A percentile compares a stretch with the other conserved stretches of the same genome.
Evolutionary conservation across 352 stramenopile species (phyloP).

Genomic region (Pythium aquatile): DNA sequence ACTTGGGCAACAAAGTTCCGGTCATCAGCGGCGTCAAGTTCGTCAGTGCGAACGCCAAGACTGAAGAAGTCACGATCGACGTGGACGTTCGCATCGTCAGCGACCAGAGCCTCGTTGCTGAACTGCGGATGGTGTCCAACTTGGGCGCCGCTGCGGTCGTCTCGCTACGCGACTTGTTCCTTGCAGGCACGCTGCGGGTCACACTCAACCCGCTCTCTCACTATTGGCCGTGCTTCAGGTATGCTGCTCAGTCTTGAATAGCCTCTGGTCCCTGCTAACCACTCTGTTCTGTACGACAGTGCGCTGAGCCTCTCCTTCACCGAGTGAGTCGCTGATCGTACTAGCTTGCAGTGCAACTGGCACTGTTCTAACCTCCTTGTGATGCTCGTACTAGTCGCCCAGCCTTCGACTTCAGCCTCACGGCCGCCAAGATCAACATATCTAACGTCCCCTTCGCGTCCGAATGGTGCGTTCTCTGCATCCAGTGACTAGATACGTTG

Average conservation of each 20-base stretch:
- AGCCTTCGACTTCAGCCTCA: constrained; percentile 76
- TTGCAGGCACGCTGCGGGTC: constrained; percentile 67
- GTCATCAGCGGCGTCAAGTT: constrained; percentile 76
- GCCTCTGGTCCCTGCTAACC: neutral
- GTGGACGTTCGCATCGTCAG: constrained; percentile 61
- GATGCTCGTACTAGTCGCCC: constrained; percentile 40
- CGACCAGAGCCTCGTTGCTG: constrained; percentile 55
- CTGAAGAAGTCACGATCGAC: constrained; percentile 69
- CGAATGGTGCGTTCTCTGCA: constrained; percentile 46
- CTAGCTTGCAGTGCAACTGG: neutral
- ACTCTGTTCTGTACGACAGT: constrained; percentile 9
- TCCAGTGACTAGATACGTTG: neutral
- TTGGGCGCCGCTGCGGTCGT: constrained; percentile 57
- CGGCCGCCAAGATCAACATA: constrained; percentile 82
- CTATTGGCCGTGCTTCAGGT: constrained; percentile 76
- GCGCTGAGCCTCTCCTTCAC: constrained; percentile 74
- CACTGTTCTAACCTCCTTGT: neutral
- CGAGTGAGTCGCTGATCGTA: constrained; percentile 30
- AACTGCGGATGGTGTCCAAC: constrained; percentile 68
- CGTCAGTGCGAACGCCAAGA: constrained; percentile 49
- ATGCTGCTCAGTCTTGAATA: neutral
- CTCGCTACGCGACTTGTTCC: constrained; percentile 60
- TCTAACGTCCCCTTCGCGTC: constrained; percentile 79
- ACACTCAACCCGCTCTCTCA: constrained; percentile 64
- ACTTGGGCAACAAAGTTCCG: constrained; percentile 53